Conservation (phyloP, 2,329 filamentous ascomycete genomes). For the Mariannaea elegans region DNA sequence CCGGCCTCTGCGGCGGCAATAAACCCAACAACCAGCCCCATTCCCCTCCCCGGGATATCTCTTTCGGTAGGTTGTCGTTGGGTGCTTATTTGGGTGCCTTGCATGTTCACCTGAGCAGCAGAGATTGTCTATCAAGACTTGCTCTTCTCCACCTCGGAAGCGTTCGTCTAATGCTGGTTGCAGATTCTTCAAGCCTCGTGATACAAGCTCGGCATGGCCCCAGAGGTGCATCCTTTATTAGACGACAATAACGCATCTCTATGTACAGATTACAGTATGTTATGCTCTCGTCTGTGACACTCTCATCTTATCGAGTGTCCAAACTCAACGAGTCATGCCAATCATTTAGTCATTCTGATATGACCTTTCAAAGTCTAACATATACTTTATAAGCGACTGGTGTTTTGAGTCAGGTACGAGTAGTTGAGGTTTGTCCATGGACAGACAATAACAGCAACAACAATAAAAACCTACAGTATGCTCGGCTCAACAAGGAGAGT, state of each 20-base stretch:
- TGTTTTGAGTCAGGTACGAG: too few relatives aligned
- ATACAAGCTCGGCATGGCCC: too few relatives aligned
- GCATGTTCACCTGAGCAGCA: constrained; percentile 8
- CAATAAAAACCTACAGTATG: too few relatives aligned
- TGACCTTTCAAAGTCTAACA: background rate
- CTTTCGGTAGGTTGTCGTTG: constrained; percentile 3
- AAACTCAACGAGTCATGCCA: background rate
- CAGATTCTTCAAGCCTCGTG: too few relatives aligned
- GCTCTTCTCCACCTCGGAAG: constrained; percentile 5
- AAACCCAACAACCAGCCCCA: background rate
- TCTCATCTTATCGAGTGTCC: background rate
- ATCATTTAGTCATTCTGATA: background rate
- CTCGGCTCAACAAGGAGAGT: background rate
- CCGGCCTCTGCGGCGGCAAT: background rate
- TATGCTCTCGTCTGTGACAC: too few relatives aligned
- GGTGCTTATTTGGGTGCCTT: constrained; percentile 2
- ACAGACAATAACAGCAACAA: too few relatives aligned
- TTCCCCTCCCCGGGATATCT: constrained; percentile 10
- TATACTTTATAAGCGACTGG: background rate
- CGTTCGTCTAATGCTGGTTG: too few relatives aligned
- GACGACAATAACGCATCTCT: background rate
- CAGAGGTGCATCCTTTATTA: too few relatives aligned
- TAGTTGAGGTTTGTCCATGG: too few relatives aligned
- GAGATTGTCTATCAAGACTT: constrained; percentile 7
- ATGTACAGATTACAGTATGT: background rate